Conservation (phyloP, 108 stramenopile genomes). For the Nitzschia putrida region DNA sequence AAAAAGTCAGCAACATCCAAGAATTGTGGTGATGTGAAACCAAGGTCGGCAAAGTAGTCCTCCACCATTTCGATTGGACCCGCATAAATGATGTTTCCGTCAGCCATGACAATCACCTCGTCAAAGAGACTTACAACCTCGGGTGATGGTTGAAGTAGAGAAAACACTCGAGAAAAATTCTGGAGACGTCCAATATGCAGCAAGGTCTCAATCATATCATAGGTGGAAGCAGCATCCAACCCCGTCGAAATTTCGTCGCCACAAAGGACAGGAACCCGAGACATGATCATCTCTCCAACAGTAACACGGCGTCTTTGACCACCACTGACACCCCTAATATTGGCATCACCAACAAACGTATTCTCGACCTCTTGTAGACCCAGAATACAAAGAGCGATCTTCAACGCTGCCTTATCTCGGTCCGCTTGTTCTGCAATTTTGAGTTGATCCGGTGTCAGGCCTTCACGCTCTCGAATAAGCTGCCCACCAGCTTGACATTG, state of each 20-base stretch:
- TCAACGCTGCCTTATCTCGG: conserved; percentile 1
- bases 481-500: conserved; percentile 49
- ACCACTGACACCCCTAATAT: conserved; percentile 67
- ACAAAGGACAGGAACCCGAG: conserved; percentile 64
- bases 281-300: conserved; percentile 82
- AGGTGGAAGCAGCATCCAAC: conserved; percentile 72
- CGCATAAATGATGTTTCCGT: conserved; percentile 75
- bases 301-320: conserved; percentile 73
- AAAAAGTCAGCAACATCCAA: conserved; percentile 83
- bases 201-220: conserved; percentile 47
- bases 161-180: conserved; percentile 68
- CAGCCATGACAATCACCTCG: conserved; percentile 74
- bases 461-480: conserved; percentile 11
- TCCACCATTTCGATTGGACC: conserved; percentile 73
- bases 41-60: conserved; percentile 65
- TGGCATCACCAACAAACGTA: conserved; percentile 78
- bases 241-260: conserved; percentile 86
- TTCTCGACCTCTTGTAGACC: conserved; percentile 59
- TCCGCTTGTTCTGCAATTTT: conserved; percentile 7
- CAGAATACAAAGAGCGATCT: conserved; percentile 15
- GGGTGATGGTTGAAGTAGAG: conserved; percentile 85
- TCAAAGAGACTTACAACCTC: conserved; percentile 90
- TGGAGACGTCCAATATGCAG: conserved; percentile 32
- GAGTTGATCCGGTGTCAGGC: background rate
- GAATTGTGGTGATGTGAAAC: conserved; percentile 55